Conservation (phyloP, 116 monocot genomes). For the Papilionanthe hybrid region DNA sequence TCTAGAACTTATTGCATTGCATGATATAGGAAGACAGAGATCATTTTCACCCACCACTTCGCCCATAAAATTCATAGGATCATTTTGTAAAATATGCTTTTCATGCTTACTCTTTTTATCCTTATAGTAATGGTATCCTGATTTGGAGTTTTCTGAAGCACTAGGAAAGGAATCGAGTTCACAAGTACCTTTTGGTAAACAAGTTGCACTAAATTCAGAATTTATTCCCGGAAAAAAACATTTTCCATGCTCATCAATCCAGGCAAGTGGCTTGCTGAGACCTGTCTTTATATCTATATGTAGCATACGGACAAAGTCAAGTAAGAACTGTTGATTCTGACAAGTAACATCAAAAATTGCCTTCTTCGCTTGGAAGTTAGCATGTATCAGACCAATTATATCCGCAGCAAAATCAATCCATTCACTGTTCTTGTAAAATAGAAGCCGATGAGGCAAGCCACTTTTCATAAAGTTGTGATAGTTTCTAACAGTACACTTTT, state of each 20-base stretch:
- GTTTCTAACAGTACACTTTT: slow-evolving; percentile 34
- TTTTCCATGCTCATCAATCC: slow-evolving; percentile 73
- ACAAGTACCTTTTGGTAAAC: slow-evolving; percentile 24
- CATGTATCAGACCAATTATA: slow-evolving; percentile 23
- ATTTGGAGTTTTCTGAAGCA: slow-evolving; percentile 66
- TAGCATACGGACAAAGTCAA: slow-evolving; percentile 79
- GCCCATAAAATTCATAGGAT: slow-evolving; percentile 9
- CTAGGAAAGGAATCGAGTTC: slow-evolving; percentile 29
- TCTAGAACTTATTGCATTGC: slow-evolving; percentile 13
- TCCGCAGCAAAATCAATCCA: slow-evolving; percentile 67
- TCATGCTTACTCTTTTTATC: background rate
- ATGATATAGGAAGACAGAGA: slow-evolving; percentile 11
- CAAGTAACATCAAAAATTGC: slow-evolving; percentile 42
- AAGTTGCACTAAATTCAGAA: slow-evolving; percentile 26
- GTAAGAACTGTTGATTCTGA: slow-evolving; percentile 35
- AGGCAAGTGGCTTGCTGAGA: slow-evolving; percentile 54
- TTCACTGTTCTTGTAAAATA: slow-evolving; percentile 40
- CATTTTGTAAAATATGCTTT: slow-evolving; percentile 5
- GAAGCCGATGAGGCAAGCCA: slow-evolving; percentile 50
- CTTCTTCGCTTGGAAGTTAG: slow-evolving; percentile 57
- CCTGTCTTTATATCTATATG: slow-evolving; percentile 42
- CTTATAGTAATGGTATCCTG: slow-evolving; percentile 5
- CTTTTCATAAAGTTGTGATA: slow-evolving; percentile 64
- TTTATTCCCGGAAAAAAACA: slow-evolving; percentile 54
- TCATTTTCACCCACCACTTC: slow-evolving; percentile 50